A percentile compares a stretch with the other conserved stretches of the same genome.
Conservation (phyloP, 2,329 filamentous ascomycete species). For the Pyricularia sp. region DNA sequence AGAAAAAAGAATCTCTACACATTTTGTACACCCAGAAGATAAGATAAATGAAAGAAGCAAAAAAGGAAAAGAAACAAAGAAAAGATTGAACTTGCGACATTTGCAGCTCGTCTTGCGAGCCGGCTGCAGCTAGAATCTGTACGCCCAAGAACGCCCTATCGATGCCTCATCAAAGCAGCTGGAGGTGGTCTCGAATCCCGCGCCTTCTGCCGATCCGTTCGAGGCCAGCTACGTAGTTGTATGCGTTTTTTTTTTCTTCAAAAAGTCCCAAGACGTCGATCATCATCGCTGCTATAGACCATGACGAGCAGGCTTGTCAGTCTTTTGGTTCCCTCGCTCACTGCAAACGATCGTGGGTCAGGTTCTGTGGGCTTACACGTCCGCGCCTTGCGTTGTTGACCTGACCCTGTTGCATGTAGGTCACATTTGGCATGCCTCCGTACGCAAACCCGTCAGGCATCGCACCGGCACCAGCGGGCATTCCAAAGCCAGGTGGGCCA, state of each 20-base stretch:
- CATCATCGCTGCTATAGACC: not conserved
- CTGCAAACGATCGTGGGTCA: not conserved
- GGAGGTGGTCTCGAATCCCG: not conserved
- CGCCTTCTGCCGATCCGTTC: not conserved
- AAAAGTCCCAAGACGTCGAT: not conserved
- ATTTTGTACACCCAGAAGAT: not conserved
- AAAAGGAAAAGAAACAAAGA: not conserved
- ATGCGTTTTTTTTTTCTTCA: not conserved
- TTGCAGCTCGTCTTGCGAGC: not conserved
- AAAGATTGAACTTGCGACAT: not conserved
- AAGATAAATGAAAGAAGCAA: not conserved
- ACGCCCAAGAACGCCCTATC: not conserved
- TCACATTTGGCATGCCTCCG: conserved; percentile 33
- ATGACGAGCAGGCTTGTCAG: not conserved
- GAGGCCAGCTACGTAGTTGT: not conserved
- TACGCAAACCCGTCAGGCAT: conserved; percentile 34
- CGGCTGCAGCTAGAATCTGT: not conserved
- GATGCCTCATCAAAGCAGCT: not conserved
- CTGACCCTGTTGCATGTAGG: conserved; percentile 47
- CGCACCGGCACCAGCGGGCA: conserved; percentile 11
- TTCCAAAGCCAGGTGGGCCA: conserved; percentile 39
- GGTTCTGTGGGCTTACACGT: conserved; percentile 36
- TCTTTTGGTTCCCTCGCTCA: not conserved
- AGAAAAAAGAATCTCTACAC: not conserved
- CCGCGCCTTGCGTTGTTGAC: conserved; percentile 48